Evolutionary conservation across 2,329 filamentous ascomycete species (phyloP).

Genomic region (Apiospora hydei): DNA sequence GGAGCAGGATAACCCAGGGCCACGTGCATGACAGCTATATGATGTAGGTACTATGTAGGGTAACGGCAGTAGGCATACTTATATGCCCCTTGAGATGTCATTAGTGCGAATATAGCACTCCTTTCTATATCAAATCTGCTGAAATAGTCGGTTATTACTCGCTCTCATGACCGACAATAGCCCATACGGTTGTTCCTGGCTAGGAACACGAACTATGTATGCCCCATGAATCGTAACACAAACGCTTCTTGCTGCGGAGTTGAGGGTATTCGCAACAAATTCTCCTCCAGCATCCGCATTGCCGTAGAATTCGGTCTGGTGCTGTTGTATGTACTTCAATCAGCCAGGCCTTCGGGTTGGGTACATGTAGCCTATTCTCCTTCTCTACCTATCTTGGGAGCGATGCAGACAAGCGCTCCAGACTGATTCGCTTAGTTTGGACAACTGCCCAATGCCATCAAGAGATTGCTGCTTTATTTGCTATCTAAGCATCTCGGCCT

Average conservation of each 20-base stretch:
- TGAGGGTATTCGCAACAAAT: neutral
- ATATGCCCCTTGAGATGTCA: neutral
- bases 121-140: neutral
- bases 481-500: neutral
- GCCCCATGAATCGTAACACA: neutral
- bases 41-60: neutral
- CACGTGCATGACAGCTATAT: constrained; percentile 1
- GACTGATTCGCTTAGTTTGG: neutral
- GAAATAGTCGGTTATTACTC: neutral
- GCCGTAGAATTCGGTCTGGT: neutral
- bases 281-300: neutral
- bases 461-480: neutral
- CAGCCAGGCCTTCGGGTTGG: neutral
- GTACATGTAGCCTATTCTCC: neutral
- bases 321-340: neutral
- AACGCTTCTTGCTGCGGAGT: neutral
- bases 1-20: neutral
- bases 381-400: neutral
- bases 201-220: neutral
- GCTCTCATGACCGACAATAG: neutral
- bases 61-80: neutral
- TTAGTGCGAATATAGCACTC: neutral
- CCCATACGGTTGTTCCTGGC: neutral
- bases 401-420: neutral
- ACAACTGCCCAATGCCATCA: neutral